Evolutionary conservation across 306 rosid genomes (phyloP).

Genomic region (Dryas alaskensis): DNA sequence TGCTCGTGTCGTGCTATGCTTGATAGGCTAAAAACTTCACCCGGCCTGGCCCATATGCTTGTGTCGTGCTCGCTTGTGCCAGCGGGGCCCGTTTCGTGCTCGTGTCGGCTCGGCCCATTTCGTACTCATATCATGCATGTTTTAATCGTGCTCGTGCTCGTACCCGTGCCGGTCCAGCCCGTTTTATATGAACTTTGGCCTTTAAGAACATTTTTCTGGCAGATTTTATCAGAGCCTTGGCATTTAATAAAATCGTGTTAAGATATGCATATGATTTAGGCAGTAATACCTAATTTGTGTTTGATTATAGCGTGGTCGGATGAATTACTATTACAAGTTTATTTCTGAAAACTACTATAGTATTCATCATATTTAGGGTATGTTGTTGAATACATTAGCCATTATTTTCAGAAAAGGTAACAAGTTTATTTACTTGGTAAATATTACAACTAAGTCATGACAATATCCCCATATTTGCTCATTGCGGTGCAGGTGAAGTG

Average conservation of each 20-base stretch:
- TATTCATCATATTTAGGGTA: background rate
- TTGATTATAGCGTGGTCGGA: background rate
- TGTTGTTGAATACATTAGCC: background rate
- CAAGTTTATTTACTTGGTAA: slow-evolving; percentile 1
- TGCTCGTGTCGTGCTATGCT: too few species aligned
- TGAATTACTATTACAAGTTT: background rate
- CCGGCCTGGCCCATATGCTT: too few species aligned
- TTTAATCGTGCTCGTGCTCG: too few species aligned
- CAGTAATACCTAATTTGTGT: background rate
- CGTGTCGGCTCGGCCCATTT: too few species aligned
- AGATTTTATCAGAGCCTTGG: background rate
- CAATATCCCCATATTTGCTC: background rate
- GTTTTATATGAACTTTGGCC: too few species aligned
- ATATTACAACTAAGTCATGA: background rate
- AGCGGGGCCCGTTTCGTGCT: too few species aligned
- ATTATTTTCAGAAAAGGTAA: background rate
- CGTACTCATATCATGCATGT: too few species aligned
- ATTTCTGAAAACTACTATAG: background rate
- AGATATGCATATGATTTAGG: background rate
- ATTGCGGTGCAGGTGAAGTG: background rate
- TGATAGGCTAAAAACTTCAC: too few species aligned
- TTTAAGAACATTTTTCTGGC: background rate
- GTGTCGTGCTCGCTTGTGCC: too few species aligned
- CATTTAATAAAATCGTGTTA: background rate
- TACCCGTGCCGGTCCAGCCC: too few species aligned